Percentiles rank a stretch among this genome's conserved stretches.
These are phyloP conservation scores for Plicaturopsis crispa DNA, from an alignment of 768 basidiomycete genomes.

Conservation along the genomic window DNA sequence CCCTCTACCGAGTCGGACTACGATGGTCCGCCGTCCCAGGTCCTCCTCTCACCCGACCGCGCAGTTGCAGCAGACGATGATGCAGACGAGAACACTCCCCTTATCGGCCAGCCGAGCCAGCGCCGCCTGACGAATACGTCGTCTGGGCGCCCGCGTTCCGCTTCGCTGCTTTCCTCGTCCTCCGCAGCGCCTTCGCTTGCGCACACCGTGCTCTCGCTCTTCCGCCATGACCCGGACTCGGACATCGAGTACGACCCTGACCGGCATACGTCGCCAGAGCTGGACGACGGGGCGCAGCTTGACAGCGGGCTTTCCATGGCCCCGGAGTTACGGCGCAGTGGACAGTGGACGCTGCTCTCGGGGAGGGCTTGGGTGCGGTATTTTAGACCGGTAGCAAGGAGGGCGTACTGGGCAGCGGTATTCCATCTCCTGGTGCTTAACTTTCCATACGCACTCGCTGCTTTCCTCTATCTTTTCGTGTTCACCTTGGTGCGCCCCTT, in stretches of 20 bases:
- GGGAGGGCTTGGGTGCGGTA: conserved; percentile 42
- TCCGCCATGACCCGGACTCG: conserved; percentile 36
- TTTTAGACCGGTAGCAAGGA: conserved; percentile 51
- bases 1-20: conserved; percentile 23
- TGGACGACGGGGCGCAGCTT: conserved; percentile 10
- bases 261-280: conserved; percentile 16
- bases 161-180: conserved; percentile 39
- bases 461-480: conserved; percentile 75
- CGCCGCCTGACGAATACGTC: conserved; percentile 13
- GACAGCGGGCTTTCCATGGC: background rate
- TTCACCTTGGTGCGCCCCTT: conserved; percentile 64
- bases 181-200: conserved; percentile 59
- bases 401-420: conserved; percentile 55
- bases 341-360: conserved; percentile 16
- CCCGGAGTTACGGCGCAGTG: background rate
- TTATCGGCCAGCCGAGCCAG: conserved; percentile 23
- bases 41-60: conserved; percentile 16
- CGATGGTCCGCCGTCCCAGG: conserved; percentile 18
- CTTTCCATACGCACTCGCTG: conserved; percentile 70
- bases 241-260: conserved; percentile 20
- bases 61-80: conserved; percentile 22
- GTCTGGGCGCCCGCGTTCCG: conserved; percentile 39
- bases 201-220: conserved; percentile 65
- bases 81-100: conserved; percentile 41
- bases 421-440: conserved; percentile 69